These are phyloP conservation scores for Botrytis paeoniae DNA, from an alignment of 2,329 filamentous ascomycete genomes.

Conservation along the genomic window DNA sequence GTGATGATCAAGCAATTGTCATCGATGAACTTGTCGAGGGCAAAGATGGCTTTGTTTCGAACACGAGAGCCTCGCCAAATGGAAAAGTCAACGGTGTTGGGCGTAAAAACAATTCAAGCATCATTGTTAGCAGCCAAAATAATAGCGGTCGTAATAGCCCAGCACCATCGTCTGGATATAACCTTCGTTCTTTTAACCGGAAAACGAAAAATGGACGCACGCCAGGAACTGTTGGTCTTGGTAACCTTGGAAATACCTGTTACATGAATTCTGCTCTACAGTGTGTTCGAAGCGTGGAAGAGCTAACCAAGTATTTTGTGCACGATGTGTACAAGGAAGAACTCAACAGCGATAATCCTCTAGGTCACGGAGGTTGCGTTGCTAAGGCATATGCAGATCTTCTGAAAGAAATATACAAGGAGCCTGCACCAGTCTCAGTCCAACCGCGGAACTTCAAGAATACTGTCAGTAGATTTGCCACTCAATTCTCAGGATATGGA, in stretches of 20 bases:
- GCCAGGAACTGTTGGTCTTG: slow-evolving; percentile 75
- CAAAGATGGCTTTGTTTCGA: slow-evolving; percentile 57
- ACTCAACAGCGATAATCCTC: slow-evolving; percentile 79
- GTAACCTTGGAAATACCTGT: slow-evolving; percentile 93
- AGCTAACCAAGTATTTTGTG: slow-evolving; percentile 89
- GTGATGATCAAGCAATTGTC: slow-evolving; percentile 73
- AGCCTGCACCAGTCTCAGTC: slow-evolving; percentile 63
- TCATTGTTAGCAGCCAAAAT: slow-evolving; percentile 40
- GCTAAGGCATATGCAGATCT: slow-evolving; percentile 80
- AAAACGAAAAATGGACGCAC: slow-evolving; percentile 65
- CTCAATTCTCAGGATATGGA: slow-evolving; percentile 87
- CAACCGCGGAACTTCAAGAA: slow-evolving; percentile 79
- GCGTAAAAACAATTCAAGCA: slow-evolving; percentile 23
- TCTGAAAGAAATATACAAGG: slow-evolving; percentile 73
- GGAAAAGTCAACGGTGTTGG: slow-evolving; percentile 27
- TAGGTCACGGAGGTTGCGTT: slow-evolving; percentile 82
- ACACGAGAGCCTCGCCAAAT: slow-evolving; percentile 38
- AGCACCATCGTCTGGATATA: slow-evolving; percentile 57
- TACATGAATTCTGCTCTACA: slow-evolving; percentile 99
- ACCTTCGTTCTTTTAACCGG: slow-evolving; percentile 58
- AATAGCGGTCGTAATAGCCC: slow-evolving; percentile 70
- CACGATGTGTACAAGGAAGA: slow-evolving; percentile 71
- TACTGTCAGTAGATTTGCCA: slow-evolving; percentile 74
- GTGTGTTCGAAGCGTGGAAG: slow-evolving; percentile 89
- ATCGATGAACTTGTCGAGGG: slow-evolving; percentile 72